These are phyloP conservation scores for Nelumbo lutea DNA, from an alignment of 164 flowering plant genomes.

Conservation along the genomic window DNA sequence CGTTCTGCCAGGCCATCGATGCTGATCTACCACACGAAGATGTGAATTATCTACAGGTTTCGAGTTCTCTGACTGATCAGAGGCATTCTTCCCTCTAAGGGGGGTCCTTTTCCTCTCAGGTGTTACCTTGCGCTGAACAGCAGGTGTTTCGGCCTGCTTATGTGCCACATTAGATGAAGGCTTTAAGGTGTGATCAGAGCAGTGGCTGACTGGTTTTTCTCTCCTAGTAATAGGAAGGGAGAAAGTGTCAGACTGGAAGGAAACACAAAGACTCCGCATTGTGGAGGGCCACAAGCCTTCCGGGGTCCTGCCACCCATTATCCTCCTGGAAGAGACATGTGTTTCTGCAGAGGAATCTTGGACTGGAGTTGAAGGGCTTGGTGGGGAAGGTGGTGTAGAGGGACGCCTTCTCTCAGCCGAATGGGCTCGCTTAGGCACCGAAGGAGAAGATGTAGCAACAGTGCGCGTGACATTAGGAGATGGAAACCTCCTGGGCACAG, in stretches of 20 bases:
- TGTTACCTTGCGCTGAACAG: conserved; percentile 43
- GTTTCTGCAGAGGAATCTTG: conserved; percentile 42
- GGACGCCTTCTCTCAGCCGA: conserved; percentile 89
- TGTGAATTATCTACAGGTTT: conserved; percentile 63
- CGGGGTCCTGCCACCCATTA: conserved; percentile 30
- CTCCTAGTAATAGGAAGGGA: conserved; percentile 67
- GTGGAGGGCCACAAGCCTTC: conserved; percentile 94
- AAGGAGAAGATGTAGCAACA: conserved; percentile 22
- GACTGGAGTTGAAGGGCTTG: conserved; percentile 59
- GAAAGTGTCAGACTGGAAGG: conserved; percentile 78
- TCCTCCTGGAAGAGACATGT: conserved; percentile 36
- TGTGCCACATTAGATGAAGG: conserved; percentile 64
- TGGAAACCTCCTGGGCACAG: conserved; percentile 46
- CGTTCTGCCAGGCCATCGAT: conserved; percentile 74
- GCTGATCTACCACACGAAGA: conserved; percentile 67
- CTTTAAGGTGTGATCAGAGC: conserved; percentile 57
- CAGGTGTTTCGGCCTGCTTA: conserved; percentile 40
- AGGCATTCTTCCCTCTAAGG: conserved; percentile 59
- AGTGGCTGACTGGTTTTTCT: conserved; percentile 54
- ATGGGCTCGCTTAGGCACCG: conserved; percentile 51
- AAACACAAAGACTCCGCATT: conserved; percentile 76
- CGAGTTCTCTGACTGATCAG: conserved; percentile 79
- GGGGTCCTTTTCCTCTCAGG: conserved; percentile 90
- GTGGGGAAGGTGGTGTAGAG: conserved; percentile 61
- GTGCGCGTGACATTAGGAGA: conserved; percentile 60